Base-by-base conservation (phyloP, 345 rosid species). In the Limnanthes douglasii region DNA sequence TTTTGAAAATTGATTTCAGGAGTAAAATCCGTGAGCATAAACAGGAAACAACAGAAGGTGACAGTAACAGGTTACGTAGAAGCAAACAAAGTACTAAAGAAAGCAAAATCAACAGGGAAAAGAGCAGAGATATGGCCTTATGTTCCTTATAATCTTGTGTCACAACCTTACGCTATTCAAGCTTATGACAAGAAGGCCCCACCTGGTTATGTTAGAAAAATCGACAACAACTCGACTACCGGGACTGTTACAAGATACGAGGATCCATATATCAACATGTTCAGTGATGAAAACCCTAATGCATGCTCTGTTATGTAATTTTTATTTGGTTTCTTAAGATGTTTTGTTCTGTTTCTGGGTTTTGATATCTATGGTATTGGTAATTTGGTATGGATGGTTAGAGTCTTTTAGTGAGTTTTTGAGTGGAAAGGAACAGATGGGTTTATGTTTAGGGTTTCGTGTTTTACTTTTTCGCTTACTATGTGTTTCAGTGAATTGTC, bases 111-210 rank as follows among this genome's bases (percentile, higher is more conserved):
- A 25, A 90, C 92, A 2, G 96, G 98, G 48, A 90, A 90, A 59
- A 90, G 54, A 57, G 82, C 74, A 17, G 98, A 90, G 81, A 66
- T 90, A 29, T 84, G 98, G 98, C 98, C 98, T 0, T 90, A 84
- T 24, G 68, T 90, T 3, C 94, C 94, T 15, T 90, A 80, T 66
- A 74, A 68, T 45, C 22, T 84, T 44, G 96, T 90, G 74, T 80
- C 95, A 21, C 92, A 77, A 21, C 94, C 98, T 2, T 90, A 75
- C 51, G 43, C 61, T 15, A 66, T 68, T 33, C 62, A 63, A 24
- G 72, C 86, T 43, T 84, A 90, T 42, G 94, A 90, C 82, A 90
- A 90, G 78, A 83, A 59, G 41, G 98, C 98, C 4, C 98, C 98
- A 11, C 80, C 96, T 28, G 96, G 98, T 29, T 65, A 65, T 43